phyloP scores from a whole-genome alignment of 140 eudicot genomes.

The Senecio squalidus region DNA sequence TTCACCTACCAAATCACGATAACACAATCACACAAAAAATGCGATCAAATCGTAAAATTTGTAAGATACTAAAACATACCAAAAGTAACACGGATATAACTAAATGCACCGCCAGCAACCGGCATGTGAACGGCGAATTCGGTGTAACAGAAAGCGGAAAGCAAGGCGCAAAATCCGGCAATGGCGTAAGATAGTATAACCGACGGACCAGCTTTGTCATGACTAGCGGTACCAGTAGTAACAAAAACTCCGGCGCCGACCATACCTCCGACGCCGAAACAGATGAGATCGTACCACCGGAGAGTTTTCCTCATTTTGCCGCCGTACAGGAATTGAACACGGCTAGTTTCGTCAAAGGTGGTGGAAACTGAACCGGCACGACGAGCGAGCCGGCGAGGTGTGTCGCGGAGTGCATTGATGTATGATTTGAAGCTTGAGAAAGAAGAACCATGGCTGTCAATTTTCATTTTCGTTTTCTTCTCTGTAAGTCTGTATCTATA shows the following conservation, averaged over 20 bases:
- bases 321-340: slow-evolving; percentile 51
- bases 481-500: not conserved
- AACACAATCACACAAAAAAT: not conserved
- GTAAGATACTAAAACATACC: slow-evolving; percentile 29
- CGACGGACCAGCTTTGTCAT: slow-evolving; percentile 66
- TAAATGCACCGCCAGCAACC: slow-evolving; percentile 98
- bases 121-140: slow-evolving; percentile 98
- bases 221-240: slow-evolving; percentile 80
- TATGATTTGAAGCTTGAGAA: slow-evolving; percentile 65
- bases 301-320: slow-evolving; percentile 48
- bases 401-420: slow-evolving; percentile 61
- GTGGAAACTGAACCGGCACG: slow-evolving; percentile 72
- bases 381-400: slow-evolving; percentile 58
- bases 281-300: slow-evolving; percentile 81
- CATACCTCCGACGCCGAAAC: slow-evolving; percentile 96
- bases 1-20: slow-evolving; percentile 43
- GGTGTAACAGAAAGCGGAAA: slow-evolving; percentile 97
- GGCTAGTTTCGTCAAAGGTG: slow-evolving; percentile 54
- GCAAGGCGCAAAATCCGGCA: slow-evolving; percentile 91
- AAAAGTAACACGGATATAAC: slow-evolving; percentile 89
- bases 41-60: not conserved
- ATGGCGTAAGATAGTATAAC: slow-evolving; percentile 89
- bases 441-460: slow-evolving; percentile 41
- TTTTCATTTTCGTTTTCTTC: not conserved
- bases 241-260: slow-evolving; percentile 98